Conservation (phyloP, 1,284 basidiomycete genomes). For the Boletus sp. region DNA sequence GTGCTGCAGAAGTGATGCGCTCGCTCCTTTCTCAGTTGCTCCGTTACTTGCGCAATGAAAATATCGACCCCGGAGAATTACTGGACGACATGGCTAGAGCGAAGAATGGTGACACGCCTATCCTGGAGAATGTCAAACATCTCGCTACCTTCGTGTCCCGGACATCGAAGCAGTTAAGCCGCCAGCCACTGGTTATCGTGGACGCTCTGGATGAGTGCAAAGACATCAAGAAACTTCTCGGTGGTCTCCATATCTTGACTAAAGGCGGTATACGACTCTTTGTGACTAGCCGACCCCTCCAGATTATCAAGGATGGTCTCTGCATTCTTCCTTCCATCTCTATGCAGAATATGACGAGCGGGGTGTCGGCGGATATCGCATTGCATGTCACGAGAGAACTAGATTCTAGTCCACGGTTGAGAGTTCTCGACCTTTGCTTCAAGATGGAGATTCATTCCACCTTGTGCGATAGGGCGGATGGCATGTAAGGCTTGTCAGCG, state of each 20-base stretch:
- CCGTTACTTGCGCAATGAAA: accelerated
- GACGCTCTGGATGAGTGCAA: slow-evolving; percentile 17
- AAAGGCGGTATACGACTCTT: slow-evolving; percentile 9
- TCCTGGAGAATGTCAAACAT: slow-evolving; percentile 8
- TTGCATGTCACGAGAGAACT: slow-evolving; percentile 14
- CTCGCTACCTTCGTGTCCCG: background rate
- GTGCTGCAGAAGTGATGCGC: slow-evolving; percentile 11
- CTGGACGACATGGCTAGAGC: slow-evolving; percentile 8
- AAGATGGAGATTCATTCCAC: slow-evolving; percentile 7
- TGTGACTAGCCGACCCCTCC: slow-evolving; percentile 11
- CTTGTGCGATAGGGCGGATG: slow-evolving; percentile 9
- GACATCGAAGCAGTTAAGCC: background rate
- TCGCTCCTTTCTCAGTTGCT: slow-evolving; percentile 13
- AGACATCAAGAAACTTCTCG: slow-evolving; percentile 5
- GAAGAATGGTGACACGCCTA: background rate
- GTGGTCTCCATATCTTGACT: background rate
- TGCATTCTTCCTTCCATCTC: background rate
- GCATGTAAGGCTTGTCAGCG: slow-evolving; percentile 6
- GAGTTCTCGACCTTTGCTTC: background rate
- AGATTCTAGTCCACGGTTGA: slow-evolving; percentile 9
- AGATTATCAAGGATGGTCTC: slow-evolving; percentile 8
- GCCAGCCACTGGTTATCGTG: slow-evolving; percentile 4
- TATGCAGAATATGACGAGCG: slow-evolving; percentile 5
- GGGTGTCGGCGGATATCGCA: slow-evolving; percentile 7
- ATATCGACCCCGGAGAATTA: background rate